Conservation (phyloP, 2,329 filamentous ascomycete species). For the Niveomyces coronatus region DNA sequence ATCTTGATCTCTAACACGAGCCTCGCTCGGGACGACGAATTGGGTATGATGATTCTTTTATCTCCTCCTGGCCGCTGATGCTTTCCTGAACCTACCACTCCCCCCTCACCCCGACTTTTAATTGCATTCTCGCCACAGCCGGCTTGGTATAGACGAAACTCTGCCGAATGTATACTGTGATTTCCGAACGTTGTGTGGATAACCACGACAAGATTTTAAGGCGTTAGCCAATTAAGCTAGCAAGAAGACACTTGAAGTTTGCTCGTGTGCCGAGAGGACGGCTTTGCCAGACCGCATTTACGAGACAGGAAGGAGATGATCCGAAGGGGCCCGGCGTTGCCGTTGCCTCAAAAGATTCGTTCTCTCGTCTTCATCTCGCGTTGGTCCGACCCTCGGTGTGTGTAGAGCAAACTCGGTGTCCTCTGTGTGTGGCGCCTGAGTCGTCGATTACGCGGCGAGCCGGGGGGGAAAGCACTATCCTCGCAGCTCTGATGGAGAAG, state of each 20-base stretch:
- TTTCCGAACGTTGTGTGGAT: slow-evolving; percentile 7
- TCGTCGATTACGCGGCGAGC: too few species aligned
- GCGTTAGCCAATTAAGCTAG: slow-evolving; percentile 10
- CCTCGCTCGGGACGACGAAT: slow-evolving; percentile 1
- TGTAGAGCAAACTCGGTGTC: too few species aligned
- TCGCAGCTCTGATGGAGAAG: too few species aligned
- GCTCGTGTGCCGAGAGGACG: slow-evolving; percentile 4
- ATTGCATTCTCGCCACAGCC: background rate
- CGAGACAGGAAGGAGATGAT: too few species aligned
- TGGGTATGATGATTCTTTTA: slow-evolving; percentile 10
- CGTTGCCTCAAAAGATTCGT: too few species aligned
- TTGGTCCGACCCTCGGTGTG: too few species aligned
- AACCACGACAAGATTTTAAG: slow-evolving; percentile 8
- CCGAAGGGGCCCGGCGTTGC: too few species aligned
- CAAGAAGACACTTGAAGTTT: background rate
- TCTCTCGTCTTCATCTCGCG: too few species aligned
- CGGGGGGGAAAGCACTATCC: too few species aligned
- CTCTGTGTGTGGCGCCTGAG: too few species aligned
- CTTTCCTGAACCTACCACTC: background rate
- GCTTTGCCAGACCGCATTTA: too few species aligned
- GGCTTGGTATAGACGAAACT: slow-evolving; percentile 9
- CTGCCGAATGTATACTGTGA: slow-evolving; percentile 11
- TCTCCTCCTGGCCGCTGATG: slow-evolving; percentile 5
- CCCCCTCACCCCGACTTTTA: background rate
- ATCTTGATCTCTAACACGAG: slow-evolving; percentile 3